These are phyloP conservation scores for Brettanomyces custersianus DNA, from an alignment of 805 yeast genomes.

Conservation along the genomic window DNA sequence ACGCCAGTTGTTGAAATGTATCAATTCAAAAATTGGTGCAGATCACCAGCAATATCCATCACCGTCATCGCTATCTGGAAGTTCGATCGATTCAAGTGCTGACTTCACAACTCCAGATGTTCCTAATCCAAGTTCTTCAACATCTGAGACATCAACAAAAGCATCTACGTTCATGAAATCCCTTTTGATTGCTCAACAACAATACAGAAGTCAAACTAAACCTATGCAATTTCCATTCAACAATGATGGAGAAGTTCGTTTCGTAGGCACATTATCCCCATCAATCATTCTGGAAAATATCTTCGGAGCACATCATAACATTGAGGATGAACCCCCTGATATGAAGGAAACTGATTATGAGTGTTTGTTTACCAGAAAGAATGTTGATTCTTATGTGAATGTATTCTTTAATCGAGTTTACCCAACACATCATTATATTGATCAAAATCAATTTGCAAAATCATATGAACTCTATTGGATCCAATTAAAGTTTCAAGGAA, in stretches of 20 bases:
- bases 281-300: too few relatives aligned
- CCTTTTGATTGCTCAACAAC: neutral
- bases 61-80: too few relatives aligned
- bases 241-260: neutral
- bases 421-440: constrained; percentile 5
- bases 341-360: neutral
- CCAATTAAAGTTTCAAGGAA: constrained; percentile 1
- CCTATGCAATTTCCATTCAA: neutral
- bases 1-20: too few relatives aligned
- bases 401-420: constrained; percentile 4
- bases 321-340: neutral
- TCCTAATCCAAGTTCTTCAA: neutral
- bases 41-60: too few relatives aligned
- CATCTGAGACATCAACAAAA: neutral
- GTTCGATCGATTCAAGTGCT: neutral
- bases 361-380: constrained; percentile 2
- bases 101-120: neutral
- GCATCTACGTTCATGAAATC: too few relatives aligned
- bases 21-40: neutral
- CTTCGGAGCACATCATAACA: too few relatives aligned
- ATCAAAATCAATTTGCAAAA: constrained; percentile 4
- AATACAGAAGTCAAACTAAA: too few relatives aligned
- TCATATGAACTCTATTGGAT: constrained; percentile 6
- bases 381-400: constrained; percentile 4
- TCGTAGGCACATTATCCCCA: neutral